These are phyloP conservation scores for Kwoniella sp. DNA, from an alignment of 768 basidiomycete species.

Conservation along the genomic window DNA sequence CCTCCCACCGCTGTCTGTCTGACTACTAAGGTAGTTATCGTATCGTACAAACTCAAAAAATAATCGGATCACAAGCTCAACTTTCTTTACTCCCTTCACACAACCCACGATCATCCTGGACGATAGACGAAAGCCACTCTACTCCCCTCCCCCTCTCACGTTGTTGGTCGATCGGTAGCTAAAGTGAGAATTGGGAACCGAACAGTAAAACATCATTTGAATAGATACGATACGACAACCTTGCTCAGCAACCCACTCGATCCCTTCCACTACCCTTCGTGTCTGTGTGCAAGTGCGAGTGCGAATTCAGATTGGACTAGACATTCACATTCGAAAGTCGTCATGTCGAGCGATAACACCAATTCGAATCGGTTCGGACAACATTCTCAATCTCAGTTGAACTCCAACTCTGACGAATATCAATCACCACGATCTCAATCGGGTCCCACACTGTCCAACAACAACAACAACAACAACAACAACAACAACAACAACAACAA, in stretches of 20 bases:
- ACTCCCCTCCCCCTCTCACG: neutral
- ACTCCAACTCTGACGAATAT: constrained; percentile 7
- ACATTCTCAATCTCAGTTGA: neutral
- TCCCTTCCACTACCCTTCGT: neutral
- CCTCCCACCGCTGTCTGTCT: too few species aligned
- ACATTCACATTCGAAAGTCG: too few species aligned
- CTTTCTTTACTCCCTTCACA: neutral
- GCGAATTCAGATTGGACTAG: too few species aligned
- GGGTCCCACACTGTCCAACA: neutral
- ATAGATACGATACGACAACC: neutral
- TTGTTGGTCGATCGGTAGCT: neutral
- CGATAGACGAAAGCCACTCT: constrained; percentile 2
- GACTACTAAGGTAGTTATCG: too few species aligned
- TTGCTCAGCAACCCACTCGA: neutral
- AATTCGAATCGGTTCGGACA: neutral
- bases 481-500: neutral
- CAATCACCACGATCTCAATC: constrained; percentile 19
- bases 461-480: neutral
- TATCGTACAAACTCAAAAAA: neutral
- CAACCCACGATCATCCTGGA: neutral
- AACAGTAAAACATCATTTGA: neutral
- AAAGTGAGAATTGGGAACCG: neutral
- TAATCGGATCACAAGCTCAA: neutral
- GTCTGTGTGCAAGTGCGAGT: too few species aligned
- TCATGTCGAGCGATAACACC: neutral